Percentiles rank a stretch among this genome's conserved stretches.
These are phyloP conservation scores for Eucalyptus curtisii DNA, from an alignment of 345 rosid genomes.

Conservation along the genomic window DNA sequence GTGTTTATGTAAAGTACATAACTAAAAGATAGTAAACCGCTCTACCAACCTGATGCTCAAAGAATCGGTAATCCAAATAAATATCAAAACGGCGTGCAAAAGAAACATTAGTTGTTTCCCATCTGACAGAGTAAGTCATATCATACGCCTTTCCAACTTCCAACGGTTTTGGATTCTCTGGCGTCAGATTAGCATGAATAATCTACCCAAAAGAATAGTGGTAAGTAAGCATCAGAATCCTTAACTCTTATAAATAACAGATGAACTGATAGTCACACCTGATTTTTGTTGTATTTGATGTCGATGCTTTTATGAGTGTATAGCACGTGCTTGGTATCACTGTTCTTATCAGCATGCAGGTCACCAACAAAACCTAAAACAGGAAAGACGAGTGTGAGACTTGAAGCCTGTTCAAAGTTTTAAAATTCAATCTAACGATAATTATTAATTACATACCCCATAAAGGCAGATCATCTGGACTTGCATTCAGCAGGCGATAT, in stretches of 20 bases:
- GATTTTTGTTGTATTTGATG: constrained; percentile 67
- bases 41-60: constrained; percentile 78
- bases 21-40: background rate
- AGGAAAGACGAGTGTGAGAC: background rate
- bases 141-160: constrained; percentile 55
- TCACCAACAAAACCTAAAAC: constrained; percentile 80
- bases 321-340: constrained; percentile 64
- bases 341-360: constrained; percentile 63
- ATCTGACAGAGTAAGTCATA: constrained; percentile 81
- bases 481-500: constrained; percentile 16
- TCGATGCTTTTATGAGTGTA: constrained; percentile 66
- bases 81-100: constrained; percentile 92
- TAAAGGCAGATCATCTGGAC: constrained; percentile 83
- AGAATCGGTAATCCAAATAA: constrained; percentile 86
- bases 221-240: background rate
- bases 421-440: background rate
- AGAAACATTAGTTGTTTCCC: constrained; percentile 54
- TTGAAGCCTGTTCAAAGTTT: background rate
- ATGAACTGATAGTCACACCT: constrained; percentile 28
- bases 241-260: background rate
- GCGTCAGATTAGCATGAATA: constrained; percentile 82
- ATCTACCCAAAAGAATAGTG: constrained; percentile 26
- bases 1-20: background rate
- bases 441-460: constrained; percentile 51
- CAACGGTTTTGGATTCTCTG: constrained; percentile 64